These are phyloP conservation scores for Cladobotryum mycophilum DNA, from an alignment of 2,329 filamentous ascomycete species.

Conservation along the genomic window DNA sequence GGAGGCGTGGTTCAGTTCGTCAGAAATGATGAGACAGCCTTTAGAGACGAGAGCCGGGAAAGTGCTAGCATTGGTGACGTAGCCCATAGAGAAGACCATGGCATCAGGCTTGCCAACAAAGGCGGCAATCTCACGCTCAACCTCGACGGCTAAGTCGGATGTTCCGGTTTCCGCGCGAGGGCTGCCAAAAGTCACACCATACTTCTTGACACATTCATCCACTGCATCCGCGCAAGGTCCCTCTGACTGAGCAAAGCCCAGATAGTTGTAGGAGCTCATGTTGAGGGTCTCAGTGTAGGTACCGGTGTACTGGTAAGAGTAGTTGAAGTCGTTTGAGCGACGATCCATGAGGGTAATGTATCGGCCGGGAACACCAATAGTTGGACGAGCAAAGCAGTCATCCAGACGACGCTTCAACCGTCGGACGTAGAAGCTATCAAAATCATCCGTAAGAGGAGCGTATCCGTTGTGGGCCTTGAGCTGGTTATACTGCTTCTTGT, in stretches of 20 bases:
- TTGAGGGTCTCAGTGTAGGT: conserved; percentile 93
- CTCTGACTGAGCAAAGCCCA: conserved; percentile 95
- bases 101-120: conserved; percentile 93
- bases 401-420: conserved; percentile 91
- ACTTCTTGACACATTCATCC: conserved; percentile 77
- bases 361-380: conserved; percentile 86
- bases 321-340: conserved; percentile 84
- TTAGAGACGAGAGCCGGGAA: conserved; percentile 91
- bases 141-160: conserved; percentile 78
- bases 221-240: conserved; percentile 92
- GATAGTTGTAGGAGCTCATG: conserved; percentile 99
- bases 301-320: conserved; percentile 81
- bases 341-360: conserved; percentile 92
- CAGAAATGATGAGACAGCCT: conserved; percentile 89
- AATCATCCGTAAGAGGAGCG: conserved; percentile 92
- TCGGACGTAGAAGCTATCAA: conserved; percentile 96
- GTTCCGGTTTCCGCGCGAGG: conserved; percentile 80
- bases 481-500: conserved; percentile 74
- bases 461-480: conserved; percentile 82
- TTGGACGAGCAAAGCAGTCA: conserved; percentile 90
- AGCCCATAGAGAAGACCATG: conserved; percentile 99
- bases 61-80: conserved; percentile 87
- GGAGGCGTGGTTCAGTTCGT: conserved; percentile 96
- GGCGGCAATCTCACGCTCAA: conserved; percentile 79
- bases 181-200: conserved; percentile 77